These are phyloP conservation scores for Letharia lupina DNA, from an alignment of 495 filamentous ascomycete genomes.

Conservation along the genomic window DNA sequence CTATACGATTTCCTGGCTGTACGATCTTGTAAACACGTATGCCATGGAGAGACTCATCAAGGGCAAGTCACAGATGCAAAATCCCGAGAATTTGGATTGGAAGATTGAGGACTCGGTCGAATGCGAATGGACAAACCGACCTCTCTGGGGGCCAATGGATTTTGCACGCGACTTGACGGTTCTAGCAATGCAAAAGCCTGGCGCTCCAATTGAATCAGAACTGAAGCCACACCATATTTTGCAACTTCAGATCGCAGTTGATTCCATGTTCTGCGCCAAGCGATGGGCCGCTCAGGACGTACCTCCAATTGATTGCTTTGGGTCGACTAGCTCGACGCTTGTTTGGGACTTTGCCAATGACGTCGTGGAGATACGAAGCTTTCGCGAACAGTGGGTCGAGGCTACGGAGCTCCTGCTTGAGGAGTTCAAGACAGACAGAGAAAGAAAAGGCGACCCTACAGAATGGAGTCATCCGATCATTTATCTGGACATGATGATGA, in stretches of 20 bases:
- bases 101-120: background rate
- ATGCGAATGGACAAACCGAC: background rate
- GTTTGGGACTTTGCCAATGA: background rate
- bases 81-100: background rate
- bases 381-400: background rate
- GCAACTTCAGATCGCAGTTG: background rate
- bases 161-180: background rate
- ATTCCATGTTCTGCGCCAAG: background rate
- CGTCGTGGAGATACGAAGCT: background rate
- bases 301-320: constrained; percentile 1
- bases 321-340: background rate
- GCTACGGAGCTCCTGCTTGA: background rate
- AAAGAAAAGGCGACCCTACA: background rate
- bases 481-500: background rate
- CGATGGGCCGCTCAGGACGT: background rate
- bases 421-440: background rate
- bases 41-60: background rate
- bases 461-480: background rate
- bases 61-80: background rate
- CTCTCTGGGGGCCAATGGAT: background rate
- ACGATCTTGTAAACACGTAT: background rate
- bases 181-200: background rate
- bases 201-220: background rate
- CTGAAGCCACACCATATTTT: background rate
- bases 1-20: background rate